Evolutionary conservation across 306 rosid species (phyloP).

Genomic region (Cucurbita moschata): DNA sequence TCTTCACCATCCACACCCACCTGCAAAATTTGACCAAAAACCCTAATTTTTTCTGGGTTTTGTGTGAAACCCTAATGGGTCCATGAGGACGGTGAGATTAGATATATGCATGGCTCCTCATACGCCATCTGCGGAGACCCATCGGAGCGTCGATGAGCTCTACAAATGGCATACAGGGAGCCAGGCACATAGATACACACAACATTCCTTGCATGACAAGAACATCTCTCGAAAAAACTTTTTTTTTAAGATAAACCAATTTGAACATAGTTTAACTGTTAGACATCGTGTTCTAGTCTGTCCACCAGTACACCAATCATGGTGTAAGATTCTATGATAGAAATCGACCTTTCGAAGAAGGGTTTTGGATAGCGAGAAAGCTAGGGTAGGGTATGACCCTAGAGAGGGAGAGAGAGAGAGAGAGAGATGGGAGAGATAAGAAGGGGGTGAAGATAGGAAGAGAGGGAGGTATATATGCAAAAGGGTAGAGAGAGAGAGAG

Average conservation of each 20-base stretch:
- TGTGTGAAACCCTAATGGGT: neutral
- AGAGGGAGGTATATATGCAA: conserved; percentile 1
- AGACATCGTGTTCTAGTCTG: neutral
- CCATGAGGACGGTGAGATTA: neutral
- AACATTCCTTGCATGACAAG: neutral
- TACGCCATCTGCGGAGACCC: conserved; percentile 93
- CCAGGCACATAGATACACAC: conserved; percentile 43
- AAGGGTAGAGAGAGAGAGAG: neutral
- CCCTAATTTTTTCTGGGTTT: neutral
- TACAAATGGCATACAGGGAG: conserved; percentile 98
- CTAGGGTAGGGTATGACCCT: neutral
- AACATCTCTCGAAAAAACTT: too few relatives aligned
- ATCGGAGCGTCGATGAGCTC: conserved; percentile 57
- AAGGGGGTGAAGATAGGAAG: conserved; percentile 6
- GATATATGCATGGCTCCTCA: conserved; percentile 97
- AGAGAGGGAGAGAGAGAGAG: neutral
- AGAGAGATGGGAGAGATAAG: neutral
- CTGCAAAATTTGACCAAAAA: neutral
- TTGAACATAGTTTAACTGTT: neutral
- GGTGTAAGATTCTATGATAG: neutral
- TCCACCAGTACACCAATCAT: neutral
- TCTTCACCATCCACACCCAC: neutral
- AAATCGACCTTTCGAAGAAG: neutral
- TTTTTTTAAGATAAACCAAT: neutral
- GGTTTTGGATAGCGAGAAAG: neutral